Conservation (phyloP, 1,284 basidiomycete genomes). For the Schizophyllum commune region DNA sequence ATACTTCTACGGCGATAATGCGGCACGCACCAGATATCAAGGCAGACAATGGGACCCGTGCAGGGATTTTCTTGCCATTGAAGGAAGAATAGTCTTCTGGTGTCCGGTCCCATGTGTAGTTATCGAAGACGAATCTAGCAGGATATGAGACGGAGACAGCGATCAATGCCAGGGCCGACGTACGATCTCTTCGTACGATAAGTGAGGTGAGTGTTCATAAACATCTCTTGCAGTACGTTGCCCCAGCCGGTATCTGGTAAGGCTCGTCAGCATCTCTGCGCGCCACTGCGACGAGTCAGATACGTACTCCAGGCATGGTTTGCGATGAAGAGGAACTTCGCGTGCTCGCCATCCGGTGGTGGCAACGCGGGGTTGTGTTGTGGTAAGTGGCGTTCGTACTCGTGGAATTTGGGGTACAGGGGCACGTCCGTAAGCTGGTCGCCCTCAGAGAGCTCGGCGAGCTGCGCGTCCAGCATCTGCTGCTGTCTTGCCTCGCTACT, state of each 20-base stretch:
- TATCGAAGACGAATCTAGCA: slow-evolving; percentile 33
- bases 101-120: slow-evolving; percentile 29
- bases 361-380: slow-evolving; percentile 36
- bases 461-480: neutral
- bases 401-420: slow-evolving; percentile 35
- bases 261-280: neutral
- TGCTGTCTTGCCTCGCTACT: neutral
- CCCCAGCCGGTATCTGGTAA: slow-evolving; percentile 45
- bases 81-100: slow-evolving; percentile 24
- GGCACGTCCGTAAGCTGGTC: slow-evolving; percentile 25
- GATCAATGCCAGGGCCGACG: slow-evolving; percentile 15
- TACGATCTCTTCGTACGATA: slow-evolving; percentile 37
- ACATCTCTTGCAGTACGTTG: slow-evolving; percentile 48
- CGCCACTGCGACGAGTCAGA: neutral
- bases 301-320: slow-evolving; percentile 40
- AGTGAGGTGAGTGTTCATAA: slow-evolving; percentile 43
- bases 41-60: slow-evolving; percentile 34
- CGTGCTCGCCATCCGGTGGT: slow-evolving; percentile 32
- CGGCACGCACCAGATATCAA: slow-evolving; percentile 28
- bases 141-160: neutral
- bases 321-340: slow-evolving; percentile 38
- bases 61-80: slow-evolving; percentile 32
- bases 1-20: slow-evolving; percentile 1
- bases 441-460: neutral
- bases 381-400: slow-evolving; percentile 36